These are phyloP conservation scores for Spinellus fusiger DNA, from an alignment of 192 early-diverging fungal species.

Conservation along the genomic window DNA sequence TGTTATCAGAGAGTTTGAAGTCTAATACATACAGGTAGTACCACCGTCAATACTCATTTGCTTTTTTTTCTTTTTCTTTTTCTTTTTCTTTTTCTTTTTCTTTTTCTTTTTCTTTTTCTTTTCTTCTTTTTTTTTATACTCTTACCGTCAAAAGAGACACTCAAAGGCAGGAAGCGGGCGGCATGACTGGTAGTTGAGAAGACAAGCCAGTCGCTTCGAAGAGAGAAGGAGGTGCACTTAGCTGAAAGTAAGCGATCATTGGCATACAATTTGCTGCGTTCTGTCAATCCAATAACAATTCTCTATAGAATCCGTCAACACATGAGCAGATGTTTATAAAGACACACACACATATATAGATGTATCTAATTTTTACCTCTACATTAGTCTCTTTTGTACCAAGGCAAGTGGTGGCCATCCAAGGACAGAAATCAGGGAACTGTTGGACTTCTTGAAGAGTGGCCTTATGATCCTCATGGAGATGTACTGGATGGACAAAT, in stretches of 20 bases:
- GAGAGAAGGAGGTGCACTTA: conserved; percentile 81
- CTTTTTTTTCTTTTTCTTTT: too few species aligned
- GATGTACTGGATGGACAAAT: not conserved
- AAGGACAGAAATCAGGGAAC: conserved; percentile 48
- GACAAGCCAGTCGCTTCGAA: conserved; percentile 78
- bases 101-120: too few species aligned
- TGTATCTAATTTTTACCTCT: not conserved
- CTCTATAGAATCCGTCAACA: conserved; percentile 10
- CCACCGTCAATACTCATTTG: not conserved
- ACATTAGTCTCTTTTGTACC: conserved; percentile 4
- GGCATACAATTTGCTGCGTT: conserved; percentile 81
- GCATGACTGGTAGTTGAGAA: conserved; percentile 81
- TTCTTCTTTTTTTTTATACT: too few species aligned
- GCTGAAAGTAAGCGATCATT: conserved; percentile 62
- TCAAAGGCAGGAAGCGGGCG: conserved; percentile 64
- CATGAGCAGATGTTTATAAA: not conserved
- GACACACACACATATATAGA: not conserved
- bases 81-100: too few species aligned
- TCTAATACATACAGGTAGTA: conserved; percentile 12
- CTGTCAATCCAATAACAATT: conserved; percentile 65
- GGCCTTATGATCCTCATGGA: conserved; percentile 6
- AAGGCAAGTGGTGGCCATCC: conserved; percentile 36
- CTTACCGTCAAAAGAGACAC: conserved; percentile 24
- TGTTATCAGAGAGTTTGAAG: conserved; percentile 40
- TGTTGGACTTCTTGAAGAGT: conserved; percentile 12